Base-by-base conservation (phyloP, 2,329 filamentous ascomycete genomes). In the Trichoderma harzianum region DNA sequence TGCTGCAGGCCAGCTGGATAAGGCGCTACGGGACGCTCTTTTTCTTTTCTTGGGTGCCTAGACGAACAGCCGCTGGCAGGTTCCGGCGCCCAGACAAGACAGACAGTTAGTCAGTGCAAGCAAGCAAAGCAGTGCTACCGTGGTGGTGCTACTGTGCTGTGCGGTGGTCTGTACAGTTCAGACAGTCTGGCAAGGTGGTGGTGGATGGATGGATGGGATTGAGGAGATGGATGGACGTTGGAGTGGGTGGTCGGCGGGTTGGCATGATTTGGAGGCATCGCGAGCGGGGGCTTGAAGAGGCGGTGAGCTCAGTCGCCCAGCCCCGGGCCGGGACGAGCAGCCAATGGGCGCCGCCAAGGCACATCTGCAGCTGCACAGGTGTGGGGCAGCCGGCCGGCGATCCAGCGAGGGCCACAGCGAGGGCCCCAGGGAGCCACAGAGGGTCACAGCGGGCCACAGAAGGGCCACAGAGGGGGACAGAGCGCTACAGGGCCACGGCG, bases 251-350 rank as follows among this genome's bases (percentile, higher is more conserved):
- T 71, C 61, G 61, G 69, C 61, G 69, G 61, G 69, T 71, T 53
- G 68, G 68, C 68, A 70, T 64, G 68, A 71, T 71, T 69, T 72
- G 74, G 76, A 58, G 70, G 70, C 21, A 69, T 61, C 76, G 61
- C 61, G 66, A 63, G 66, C 73, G 70, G 75, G 70, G 77, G 75
- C 74, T 73, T 73, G 74, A 81, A 81, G 80, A 81, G 80, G 80
- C 80, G 80, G 80, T 81, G 80, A 81, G 80, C 78, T 72, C 26
- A 7, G 32, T 74, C 72, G 72, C 74, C 78, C 78, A 80, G 78
- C 78, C 77, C 79, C 75, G 75, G 76, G 60, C 78, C 77, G 77
- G 77, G 74, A 78, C 66, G 72, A 73, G 76, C 76, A 79, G 79
- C 80, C 80, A 82, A 82, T 82, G 72, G 76, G 74, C 73, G 74